Conservation (phyloP, 352 stramenopile species). For the Hyaloperonospora brassicae region DNA sequence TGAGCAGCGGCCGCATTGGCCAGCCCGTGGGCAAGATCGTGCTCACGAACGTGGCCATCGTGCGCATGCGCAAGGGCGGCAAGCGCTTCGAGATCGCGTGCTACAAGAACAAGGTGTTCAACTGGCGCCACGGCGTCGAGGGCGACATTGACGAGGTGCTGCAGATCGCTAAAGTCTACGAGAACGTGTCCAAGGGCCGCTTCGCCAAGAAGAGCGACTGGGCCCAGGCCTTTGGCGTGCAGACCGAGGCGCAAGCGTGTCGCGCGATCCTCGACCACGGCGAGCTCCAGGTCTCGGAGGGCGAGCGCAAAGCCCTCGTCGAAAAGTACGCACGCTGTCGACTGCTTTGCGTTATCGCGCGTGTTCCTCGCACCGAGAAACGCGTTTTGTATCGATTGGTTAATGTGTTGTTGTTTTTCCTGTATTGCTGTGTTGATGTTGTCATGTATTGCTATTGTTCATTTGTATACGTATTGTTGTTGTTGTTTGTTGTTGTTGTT, state of each 20-base stretch:
- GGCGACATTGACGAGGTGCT: slow-evolving; percentile 97
- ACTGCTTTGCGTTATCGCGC: neutral
- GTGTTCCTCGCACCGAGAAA: neutral
- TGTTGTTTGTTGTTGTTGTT: neutral
- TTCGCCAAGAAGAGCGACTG: slow-evolving; percentile 94
- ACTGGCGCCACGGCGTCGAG: slow-evolving; percentile 97
- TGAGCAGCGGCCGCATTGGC: slow-evolving; percentile 61
- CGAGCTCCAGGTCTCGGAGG: slow-evolving; percentile 94
- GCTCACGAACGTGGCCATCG: slow-evolving; percentile 97
- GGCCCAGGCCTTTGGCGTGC: slow-evolving; percentile 89
- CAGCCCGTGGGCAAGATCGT: slow-evolving; percentile 81
- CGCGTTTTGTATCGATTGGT: neutral
- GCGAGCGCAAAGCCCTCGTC: slow-evolving; percentile 88
- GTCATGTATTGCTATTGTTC: too few relatives aligned
- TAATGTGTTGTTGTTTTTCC: neutral
- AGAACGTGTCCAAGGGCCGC: slow-evolving; percentile 96
- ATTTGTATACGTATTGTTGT: too few relatives aligned
- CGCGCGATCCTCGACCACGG: slow-evolving; percentile 94
- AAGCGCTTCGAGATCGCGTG: slow-evolving; percentile 98
- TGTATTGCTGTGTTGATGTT: neutral
- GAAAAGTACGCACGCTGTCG: slow-evolving; percentile 57
- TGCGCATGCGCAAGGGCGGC: slow-evolving; percentile 91
- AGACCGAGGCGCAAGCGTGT: slow-evolving; percentile 88
- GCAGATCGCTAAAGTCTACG: slow-evolving; percentile 95
- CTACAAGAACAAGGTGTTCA: slow-evolving; percentile 99